Conservation (phyloP, 176 grass and related monocot species). For the Juncus effusus region DNA sequence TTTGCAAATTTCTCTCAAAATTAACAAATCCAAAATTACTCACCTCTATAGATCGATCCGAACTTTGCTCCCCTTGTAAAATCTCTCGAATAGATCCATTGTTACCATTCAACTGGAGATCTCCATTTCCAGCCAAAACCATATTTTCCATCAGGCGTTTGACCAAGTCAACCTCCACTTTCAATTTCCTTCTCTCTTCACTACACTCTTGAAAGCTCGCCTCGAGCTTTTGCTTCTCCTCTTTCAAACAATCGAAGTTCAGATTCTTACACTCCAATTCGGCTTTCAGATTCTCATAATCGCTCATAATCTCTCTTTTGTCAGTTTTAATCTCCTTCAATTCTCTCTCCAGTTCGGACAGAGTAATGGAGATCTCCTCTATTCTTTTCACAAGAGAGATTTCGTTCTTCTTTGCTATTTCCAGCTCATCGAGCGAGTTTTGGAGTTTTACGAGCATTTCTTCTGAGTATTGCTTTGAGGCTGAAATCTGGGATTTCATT, state of each 20-base stretch:
- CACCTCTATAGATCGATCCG: constrained; percentile 53
- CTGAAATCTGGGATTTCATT: constrained; percentile 65
- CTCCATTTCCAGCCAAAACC: constrained; percentile 41
- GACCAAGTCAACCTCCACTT: constrained; percentile 76
- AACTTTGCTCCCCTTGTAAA: constrained; percentile 34
- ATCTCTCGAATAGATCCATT: constrained; percentile 42
- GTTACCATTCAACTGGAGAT: constrained; percentile 33
- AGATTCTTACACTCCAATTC: constrained; percentile 80
- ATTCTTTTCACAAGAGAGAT: constrained; percentile 81
- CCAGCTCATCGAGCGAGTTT: constrained; percentile 87
- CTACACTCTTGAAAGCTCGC: constrained; percentile 64
- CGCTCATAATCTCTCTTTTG: constrained; percentile 80
- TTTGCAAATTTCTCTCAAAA: too few species aligned
- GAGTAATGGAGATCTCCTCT: constrained; percentile 78
- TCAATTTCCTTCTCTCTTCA: constrained; percentile 69
- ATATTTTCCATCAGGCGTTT: constrained; percentile 86
- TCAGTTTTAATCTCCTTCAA: constrained; percentile 61
- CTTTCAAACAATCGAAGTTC: constrained; percentile 84
- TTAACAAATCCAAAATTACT: background rate
- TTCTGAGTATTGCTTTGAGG: constrained; percentile 91
- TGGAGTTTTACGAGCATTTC: constrained; percentile 96
- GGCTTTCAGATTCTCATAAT: constrained; percentile 70
- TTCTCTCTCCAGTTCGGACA: constrained; percentile 72
- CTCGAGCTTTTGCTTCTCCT: constrained; percentile 87
- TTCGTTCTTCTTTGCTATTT: constrained; percentile 84